Base-by-base conservation (phyloP, 768 basidiomycete species). In the Pisolithus tinctorius region DNA sequence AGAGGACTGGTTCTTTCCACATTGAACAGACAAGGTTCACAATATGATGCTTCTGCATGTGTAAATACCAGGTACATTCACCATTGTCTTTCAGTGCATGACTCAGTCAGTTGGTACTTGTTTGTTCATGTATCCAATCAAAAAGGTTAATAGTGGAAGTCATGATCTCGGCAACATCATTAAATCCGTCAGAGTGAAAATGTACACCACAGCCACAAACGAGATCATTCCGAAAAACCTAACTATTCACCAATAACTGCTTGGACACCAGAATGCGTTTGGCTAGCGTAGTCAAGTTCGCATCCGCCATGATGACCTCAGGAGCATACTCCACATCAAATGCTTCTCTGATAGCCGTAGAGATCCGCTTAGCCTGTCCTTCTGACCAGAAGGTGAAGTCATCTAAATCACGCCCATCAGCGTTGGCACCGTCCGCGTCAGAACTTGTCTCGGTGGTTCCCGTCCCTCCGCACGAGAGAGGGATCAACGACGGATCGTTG, bases 311-410 rank as follows among this genome's bases (percentile, higher is more conserved):
- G 45, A 99, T 77, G 36, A 99, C 93, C 61, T 95, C 91, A 23
- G 84, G 80, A 8, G 84, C 85, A 64, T 93, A 86, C 62, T 98
- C 94, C 38, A 97, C 86, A 25, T 77, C 82, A 68, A 96, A 97
- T 29, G 86, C 80, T 64, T 90, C 81, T 58, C 88, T 73, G 52
- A 95, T 82, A 26, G 82, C 84, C 17, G 73, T 69, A 47, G 86
- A 86, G 58, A 99, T 97, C 49, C 91, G 81, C 69, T 84, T 86
- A 50, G 95, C 96, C 66, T 99, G 95, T 40, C 75, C 73, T 59
- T 88, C 85, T 1, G 86, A 86, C 91, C 93, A 95, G 71, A 99
- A 93, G 43, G 81, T 79, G 67, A 99, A 98, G 69, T 98, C 94
- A 62, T 98, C 94, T 1, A 84, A 82, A 60, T 94, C 89, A 42